phyloP scores from a whole-genome alignment of 2,329 filamentous ascomycete genomes.

The Aspergillus sp. region DNA sequence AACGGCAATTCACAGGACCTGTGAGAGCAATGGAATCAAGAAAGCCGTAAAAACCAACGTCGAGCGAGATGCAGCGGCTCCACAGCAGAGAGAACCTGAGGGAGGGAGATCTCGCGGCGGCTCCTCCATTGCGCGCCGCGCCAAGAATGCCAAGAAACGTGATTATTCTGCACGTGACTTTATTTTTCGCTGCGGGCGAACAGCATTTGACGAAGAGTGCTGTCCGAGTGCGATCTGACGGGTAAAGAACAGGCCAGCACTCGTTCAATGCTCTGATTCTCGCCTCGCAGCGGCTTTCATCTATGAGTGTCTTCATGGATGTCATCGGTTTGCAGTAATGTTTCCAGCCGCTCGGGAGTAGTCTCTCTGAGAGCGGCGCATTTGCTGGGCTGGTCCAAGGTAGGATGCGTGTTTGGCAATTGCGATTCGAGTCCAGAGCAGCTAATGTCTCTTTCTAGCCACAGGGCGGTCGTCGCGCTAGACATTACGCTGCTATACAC shows the following conservation, averaged over 20 bases:
- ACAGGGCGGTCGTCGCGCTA: neutral
- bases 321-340: conserved; percentile 36
- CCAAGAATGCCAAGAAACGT: conserved; percentile 25
- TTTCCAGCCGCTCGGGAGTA: conserved; percentile 28
- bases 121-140: conserved; percentile 22
- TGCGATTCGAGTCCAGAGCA: neutral
- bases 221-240: neutral
- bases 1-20: neutral
- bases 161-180: conserved; percentile 27
- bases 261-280: neutral
- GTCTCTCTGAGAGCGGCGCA: conserved; percentile 28
- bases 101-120: conserved; percentile 17
- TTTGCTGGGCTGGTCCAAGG: conserved; percentile 13
- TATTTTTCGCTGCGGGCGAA: conserved; percentile 13
- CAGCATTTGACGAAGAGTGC: too few species aligned
- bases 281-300: conserved; percentile 3
- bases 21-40: neutral
- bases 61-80: conserved; percentile 1
- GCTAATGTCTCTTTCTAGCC: neutral
- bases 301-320: conserved; percentile 33
- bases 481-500: neutral
- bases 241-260: neutral
- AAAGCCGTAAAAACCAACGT: conserved; percentile 2
- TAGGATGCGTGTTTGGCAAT: conserved; percentile 1
- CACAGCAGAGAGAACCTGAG: conserved; percentile 5